Evolutionary conservation across 1,139 yeast genomes (phyloP).

Genomic region (Blastobotrys petasosporus): DNA sequence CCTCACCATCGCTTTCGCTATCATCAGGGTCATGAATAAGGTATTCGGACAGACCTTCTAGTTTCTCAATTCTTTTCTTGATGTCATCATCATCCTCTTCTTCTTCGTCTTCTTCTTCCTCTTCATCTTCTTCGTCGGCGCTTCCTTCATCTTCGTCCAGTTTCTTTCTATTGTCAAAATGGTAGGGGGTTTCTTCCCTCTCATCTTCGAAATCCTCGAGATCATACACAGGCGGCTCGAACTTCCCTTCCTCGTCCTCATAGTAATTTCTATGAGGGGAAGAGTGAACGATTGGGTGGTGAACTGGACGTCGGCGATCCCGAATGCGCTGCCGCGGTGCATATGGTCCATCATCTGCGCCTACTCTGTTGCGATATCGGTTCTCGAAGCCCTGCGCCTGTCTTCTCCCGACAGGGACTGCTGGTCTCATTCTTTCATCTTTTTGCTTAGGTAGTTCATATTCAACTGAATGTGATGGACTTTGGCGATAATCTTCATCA

Average conservation of each 20-base stretch:
- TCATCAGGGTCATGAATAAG: neutral
- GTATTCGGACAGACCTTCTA: no score
- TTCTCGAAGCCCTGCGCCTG: no score
- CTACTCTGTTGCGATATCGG: no score
- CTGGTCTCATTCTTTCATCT: no score
- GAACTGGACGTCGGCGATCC: no score
- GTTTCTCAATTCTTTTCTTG: neutral
- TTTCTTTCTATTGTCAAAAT: conserved; percentile 2
- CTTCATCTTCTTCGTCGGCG: conserved; percentile 9
- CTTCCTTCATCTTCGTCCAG: conserved; percentile 3
- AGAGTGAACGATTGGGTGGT: neutral
- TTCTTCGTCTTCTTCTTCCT: conserved; percentile 12
- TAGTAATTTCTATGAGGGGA: conserved; percentile 3
- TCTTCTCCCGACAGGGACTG: no score
- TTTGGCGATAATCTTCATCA: no score
- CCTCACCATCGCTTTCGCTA: conserved; percentile 10
- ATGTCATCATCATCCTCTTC: conserved; percentile 2
- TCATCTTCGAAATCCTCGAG: conserved; percentile 7
- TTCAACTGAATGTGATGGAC: no score
- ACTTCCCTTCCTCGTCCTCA: conserved; percentile 6
- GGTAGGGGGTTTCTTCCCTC: conserved; percentile 1
- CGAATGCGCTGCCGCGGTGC: neutral
- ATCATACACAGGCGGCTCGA: conserved; percentile 2
- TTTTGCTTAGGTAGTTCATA: no score
- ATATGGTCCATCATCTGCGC: neutral